These are phyloP conservation scores for Acer saccharum DNA, from an alignment of 345 rosid genomes.

Conservation along the genomic window DNA sequence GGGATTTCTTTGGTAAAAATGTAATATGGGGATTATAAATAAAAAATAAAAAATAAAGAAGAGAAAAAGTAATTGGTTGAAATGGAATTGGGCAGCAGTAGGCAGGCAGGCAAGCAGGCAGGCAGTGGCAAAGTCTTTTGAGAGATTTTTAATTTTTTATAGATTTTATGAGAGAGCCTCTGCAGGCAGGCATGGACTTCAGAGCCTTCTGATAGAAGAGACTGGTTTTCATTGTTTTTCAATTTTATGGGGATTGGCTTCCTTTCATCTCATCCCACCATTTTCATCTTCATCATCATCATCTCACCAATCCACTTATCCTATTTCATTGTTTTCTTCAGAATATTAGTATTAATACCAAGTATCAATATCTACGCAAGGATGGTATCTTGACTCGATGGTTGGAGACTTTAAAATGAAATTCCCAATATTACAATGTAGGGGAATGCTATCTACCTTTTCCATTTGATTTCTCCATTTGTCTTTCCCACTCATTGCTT, in stretches of 20 bases:
- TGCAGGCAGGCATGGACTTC: slow-evolving; percentile 40
- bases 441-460: too few relatives aligned
- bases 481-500: too few relatives aligned
- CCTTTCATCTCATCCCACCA: background rate
- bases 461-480: too few relatives aligned
- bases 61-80: slow-evolving; percentile 31
- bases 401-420: too few relatives aligned
- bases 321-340: too few relatives aligned
- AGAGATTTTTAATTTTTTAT: slow-evolving; percentile 10
- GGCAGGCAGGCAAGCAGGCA: too few relatives aligned
- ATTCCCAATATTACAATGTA: too few relatives aligned
- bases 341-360: too few relatives aligned
- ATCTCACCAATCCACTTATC: background rate
- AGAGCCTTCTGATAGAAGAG: slow-evolving; percentile 29
- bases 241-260: slow-evolving; percentile 37
- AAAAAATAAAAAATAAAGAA: background rate
- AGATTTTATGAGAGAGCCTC: background rate
- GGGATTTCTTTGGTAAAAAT: background rate
- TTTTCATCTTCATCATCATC: background rate
- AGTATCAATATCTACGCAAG: too few relatives aligned
- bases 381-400: too few relatives aligned
- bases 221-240: background rate
- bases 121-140: slow-evolving; percentile 15
- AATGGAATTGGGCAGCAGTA: slow-evolving; percentile 36
- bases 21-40: slow-evolving; percentile 23